These are phyloP conservation scores for Botrytis pseudocinerea DNA, from an alignment of 2,329 filamentous ascomycete genomes.

Conservation along the genomic window DNA sequence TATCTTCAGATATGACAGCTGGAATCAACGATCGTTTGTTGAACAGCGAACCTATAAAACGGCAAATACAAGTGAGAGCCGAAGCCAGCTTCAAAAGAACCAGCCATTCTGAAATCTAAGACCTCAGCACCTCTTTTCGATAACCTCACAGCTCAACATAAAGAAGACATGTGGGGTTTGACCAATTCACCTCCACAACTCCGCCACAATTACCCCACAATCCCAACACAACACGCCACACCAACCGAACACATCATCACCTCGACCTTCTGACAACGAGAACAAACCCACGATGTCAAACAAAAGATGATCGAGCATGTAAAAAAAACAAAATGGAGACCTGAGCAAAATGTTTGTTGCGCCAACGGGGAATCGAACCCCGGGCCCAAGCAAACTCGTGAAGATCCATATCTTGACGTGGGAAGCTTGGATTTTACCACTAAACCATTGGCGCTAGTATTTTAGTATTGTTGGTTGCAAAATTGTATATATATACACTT, in stretches of 20 bases:
- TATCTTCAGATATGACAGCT: not conserved
- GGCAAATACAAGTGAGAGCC: not conserved
- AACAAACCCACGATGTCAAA: not conserved
- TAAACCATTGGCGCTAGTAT: constrained; percentile 12
- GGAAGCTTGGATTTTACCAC: constrained; percentile 19
- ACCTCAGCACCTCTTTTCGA: not conserved
- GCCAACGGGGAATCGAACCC: constrained; percentile 14
- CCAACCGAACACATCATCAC: not conserved
- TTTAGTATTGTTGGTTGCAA: accelerated
- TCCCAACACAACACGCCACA: not conserved
- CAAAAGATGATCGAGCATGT: not conserved
- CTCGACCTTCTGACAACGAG: not conserved
- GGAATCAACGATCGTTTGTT: not conserved
- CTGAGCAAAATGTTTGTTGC: accelerated
- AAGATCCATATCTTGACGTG: not conserved
- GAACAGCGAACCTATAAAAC: not conserved
- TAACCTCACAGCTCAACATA: too few relatives aligned
- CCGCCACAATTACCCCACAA: constrained; percentile 12
- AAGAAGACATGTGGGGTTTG: not conserved
- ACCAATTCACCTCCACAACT: not conserved
- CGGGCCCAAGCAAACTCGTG: not conserved
- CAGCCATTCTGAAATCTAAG: not conserved
- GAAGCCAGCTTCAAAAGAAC: not conserved
- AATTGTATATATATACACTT: not conserved
- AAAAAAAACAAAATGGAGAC: not conserved